Percentiles rank a stretch among this genome's conserved stretches.
These are phyloP conservation scores for Xylaria sp. DNA, from an alignment of 2,329 filamentous ascomycete genomes.

Conservation along the genomic window DNA sequence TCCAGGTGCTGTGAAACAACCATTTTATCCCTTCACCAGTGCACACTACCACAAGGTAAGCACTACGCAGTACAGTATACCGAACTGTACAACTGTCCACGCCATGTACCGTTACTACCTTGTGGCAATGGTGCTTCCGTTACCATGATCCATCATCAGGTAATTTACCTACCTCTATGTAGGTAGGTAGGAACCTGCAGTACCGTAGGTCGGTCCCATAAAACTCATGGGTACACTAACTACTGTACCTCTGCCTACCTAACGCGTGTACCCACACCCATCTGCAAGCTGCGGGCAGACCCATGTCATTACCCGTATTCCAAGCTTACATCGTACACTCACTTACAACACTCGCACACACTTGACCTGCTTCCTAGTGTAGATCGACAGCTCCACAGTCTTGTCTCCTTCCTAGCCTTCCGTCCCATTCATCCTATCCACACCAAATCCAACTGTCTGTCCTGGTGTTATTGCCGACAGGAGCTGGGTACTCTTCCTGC, in stretches of 20 bases:
- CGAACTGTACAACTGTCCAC: not conserved
- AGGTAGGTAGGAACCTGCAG: too few relatives aligned
- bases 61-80: not conserved
- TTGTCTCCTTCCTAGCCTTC: constrained; percentile 29
- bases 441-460: constrained; percentile 22
- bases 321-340: constrained; percentile 28
- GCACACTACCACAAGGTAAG: not conserved
- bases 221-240: too few relatives aligned
- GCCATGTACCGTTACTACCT: not conserved
- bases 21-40: not conserved
- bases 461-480: constrained; percentile 26
- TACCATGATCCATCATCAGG: constrained; percentile 12
- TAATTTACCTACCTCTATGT: not conserved
- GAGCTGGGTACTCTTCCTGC: constrained; percentile 27
- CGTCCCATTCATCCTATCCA: constrained; percentile 29
- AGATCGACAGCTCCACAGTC: constrained; percentile 39
- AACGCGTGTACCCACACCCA: not conserved
- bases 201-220: too few relatives aligned
- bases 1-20: not conserved
- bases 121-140: constrained; percentile 1
- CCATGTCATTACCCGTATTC: constrained; percentile 41
- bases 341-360: not conserved
- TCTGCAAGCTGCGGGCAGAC: constrained; percentile 36
- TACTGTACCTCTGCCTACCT: not conserved
- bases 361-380: constrained; percentile 21